These are phyloP conservation scores for Neopestalotiopsis sp. DNA, from an alignment of 2,329 filamentous ascomycete species.

Conservation along the genomic window DNA sequence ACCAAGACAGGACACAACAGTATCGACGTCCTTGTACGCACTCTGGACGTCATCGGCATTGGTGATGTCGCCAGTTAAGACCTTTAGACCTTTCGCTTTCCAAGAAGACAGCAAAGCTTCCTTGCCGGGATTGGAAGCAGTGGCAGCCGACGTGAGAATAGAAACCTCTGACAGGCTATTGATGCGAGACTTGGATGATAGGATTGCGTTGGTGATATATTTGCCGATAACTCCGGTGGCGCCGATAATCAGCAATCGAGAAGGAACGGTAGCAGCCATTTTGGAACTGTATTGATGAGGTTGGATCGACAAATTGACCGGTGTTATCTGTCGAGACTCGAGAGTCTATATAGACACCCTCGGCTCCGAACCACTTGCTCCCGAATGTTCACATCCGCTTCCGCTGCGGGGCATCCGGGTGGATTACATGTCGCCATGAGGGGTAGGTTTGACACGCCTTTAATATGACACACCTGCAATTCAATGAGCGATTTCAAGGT, in stretches of 20 bases:
- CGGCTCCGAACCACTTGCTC: neutral
- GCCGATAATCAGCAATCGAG: slow-evolving; percentile 39
- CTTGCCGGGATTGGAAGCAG: slow-evolving; percentile 50
- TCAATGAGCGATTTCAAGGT: too few relatives aligned
- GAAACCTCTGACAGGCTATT: slow-evolving; percentile 35
- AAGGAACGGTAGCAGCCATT: slow-evolving; percentile 30
- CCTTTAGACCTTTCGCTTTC: slow-evolving; percentile 50
- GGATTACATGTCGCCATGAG: slow-evolving; percentile 13
- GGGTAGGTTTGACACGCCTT: slow-evolving; percentile 10
- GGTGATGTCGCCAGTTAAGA: slow-evolving; percentile 60
- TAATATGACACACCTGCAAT: neutral
- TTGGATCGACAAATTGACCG: neutral
- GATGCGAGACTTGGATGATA: slow-evolving; percentile 38
- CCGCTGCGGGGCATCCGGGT: slow-evolving; percentile 10
- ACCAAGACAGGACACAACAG: slow-evolving; percentile 65
- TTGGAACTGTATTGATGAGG: neutral
- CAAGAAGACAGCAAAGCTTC: slow-evolving; percentile 49
- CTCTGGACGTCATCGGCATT: slow-evolving; percentile 54
- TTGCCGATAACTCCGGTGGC: slow-evolving; percentile 41
- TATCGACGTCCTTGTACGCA: slow-evolving; percentile 62
- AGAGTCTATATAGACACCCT: neutral
- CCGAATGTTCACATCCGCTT: neutral
- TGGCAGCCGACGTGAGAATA: slow-evolving; percentile 62
- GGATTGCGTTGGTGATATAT: slow-evolving; percentile 38
- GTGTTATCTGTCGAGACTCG: neutral